phyloP scores from a whole-genome alignment of 148 eudicot genomes.

The Cornus suecica region DNA sequence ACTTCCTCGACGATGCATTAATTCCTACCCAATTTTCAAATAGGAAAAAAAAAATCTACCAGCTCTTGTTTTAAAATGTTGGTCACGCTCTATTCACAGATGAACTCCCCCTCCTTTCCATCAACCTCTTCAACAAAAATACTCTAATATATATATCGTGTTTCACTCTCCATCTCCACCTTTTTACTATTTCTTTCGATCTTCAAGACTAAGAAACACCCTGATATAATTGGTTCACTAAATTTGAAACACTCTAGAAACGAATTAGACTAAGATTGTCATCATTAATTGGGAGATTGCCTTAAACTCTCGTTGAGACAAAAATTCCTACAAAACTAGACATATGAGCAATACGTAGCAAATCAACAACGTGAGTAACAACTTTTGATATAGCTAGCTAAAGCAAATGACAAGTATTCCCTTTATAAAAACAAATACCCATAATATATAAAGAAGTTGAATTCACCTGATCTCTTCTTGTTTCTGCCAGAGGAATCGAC shows the following conservation, averaged over 20 bases:
- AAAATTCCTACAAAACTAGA: background rate
- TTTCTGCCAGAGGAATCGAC: conserved; percentile 40
- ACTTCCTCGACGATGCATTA: no score
- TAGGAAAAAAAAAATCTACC: no score
- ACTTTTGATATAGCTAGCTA: background rate
- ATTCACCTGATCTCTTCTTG: conserved; percentile 68
- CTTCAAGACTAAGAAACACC: background rate
- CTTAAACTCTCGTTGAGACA: background rate
- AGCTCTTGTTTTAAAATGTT: background rate
- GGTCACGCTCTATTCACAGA: background rate
- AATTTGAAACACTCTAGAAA: background rate
- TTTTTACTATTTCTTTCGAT: background rate
- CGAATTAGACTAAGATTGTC: background rate
- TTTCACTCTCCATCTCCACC: background rate
- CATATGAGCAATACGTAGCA: background rate
- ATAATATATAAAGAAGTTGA: conserved; percentile 7
- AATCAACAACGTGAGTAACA: background rate
- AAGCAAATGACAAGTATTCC: background rate
- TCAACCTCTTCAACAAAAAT: background rate
- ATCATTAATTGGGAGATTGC: background rate
- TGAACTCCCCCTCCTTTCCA: background rate
- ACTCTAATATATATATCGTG: background rate
- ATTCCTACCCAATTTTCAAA: no score
- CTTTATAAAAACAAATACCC: background rate
- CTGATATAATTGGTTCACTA: background rate